A percentile compares a stretch with the other conserved stretches of the same genome.
These are phyloP conservation scores for Stephania cephalantha DNA, from an alignment of 164 flowering plant species.

Conservation along the genomic window DNA sequence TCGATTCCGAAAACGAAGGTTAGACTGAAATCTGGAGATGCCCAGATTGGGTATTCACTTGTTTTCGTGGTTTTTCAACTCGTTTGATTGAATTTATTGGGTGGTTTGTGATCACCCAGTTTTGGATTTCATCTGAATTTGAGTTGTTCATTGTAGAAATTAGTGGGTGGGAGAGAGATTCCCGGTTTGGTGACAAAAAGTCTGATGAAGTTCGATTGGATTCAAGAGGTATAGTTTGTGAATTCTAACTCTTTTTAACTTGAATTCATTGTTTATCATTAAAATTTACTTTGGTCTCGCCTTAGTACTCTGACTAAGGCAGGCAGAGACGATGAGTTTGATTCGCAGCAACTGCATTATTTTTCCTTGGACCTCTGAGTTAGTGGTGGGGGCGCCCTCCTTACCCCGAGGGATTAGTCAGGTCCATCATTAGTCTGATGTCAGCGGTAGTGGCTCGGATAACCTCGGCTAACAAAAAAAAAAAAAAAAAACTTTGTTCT, in stretches of 20 bases:
- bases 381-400: no score
- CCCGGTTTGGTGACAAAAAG: conserved; percentile 25
- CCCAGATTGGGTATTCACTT: no score
- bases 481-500: no score
- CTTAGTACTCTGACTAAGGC: no score
- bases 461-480: no score
- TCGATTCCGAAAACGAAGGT: conserved; percentile 43
- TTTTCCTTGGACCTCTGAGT: no score
- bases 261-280: neutral
- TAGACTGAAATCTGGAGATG: neutral
- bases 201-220: conserved; percentile 29
- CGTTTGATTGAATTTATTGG: neutral
- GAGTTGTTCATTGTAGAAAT: conserved; percentile 30
- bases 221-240: conserved; percentile 29
- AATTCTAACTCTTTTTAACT: neutral
- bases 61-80: neutral
- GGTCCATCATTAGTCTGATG: no score
- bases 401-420: no score
- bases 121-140: neutral
- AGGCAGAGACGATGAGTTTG: no score
- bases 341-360: no score
- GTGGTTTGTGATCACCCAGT: neutral
- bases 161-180: conserved; percentile 26
- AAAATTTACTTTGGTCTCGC: neutral
- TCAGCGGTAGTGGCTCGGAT: no score